These are phyloP conservation scores for Lonicera japonica DNA, from an alignment of 129 eudicot genomes.

Conservation along the genomic window DNA sequence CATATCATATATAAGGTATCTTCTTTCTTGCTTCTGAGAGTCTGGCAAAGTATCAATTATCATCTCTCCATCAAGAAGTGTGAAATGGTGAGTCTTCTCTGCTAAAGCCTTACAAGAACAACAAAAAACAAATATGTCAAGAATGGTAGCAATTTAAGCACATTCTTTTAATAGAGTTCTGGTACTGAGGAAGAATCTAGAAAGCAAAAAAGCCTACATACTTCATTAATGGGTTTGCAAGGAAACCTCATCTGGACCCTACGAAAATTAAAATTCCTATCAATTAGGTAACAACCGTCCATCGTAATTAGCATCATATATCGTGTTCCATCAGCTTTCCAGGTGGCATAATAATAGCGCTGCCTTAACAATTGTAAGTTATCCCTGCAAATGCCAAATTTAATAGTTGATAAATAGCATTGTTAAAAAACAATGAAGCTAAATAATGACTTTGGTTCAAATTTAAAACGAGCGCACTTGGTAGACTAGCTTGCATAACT, in stretches of 20 bases:
- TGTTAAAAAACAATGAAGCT: no score
- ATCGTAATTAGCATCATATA: conserved; percentile 90
- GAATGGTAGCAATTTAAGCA: conserved; percentile 2
- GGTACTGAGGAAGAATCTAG: neutral
- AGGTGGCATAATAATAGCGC: conserved; percentile 95
- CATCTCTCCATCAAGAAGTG: conserved; percentile 99
- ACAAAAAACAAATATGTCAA: conserved; percentile 20
- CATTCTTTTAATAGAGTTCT: neutral
- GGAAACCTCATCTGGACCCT: conserved; percentile 99
- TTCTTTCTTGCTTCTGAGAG: conserved; percentile 87
- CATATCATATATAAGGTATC: conserved; percentile 94
- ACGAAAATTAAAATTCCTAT: conserved; percentile 84
- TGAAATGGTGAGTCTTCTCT: conserved; percentile 77
- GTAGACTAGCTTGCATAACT: no score
- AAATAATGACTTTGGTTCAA: no score
- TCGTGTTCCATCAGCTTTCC: conserved; percentile 99
- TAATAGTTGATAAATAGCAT: neutral
- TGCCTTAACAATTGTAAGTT: conserved; percentile 89
- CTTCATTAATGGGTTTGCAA: conserved; percentile 68
- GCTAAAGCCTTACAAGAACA: conserved; percentile 67
- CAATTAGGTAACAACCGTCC: conserved; percentile 92
- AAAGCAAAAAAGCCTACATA: conserved; percentile 30
- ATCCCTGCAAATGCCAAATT: conserved; percentile 51
- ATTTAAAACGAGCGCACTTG: no score
- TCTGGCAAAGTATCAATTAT: conserved; percentile 86